A percentile compares a stretch with the other conserved stretches of the same genome.
Conservation (phyloP, 2,329 filamentous ascomycete genomes). For the Fusarium albosuccineum region DNA sequence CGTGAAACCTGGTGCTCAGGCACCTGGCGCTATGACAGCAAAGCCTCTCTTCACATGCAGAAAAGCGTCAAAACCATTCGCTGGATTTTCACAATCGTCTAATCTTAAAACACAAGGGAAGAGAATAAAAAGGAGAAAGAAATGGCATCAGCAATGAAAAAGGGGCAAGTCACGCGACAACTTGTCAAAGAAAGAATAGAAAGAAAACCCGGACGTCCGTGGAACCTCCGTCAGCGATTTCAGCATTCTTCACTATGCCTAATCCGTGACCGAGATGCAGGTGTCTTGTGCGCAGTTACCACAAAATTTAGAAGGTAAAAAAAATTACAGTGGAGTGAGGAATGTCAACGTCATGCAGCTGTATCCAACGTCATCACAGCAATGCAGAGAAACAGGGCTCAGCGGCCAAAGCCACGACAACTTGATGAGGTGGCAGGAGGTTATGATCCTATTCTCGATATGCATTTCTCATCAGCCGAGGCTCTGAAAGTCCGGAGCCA, state of each 20-base stretch:
- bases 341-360: slow-evolving; percentile 29
- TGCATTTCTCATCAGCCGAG: slow-evolving; percentile 13
- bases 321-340: slow-evolving; percentile 5
- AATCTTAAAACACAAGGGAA: neutral
- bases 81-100: neutral
- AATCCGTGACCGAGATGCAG: slow-evolving; percentile 41
- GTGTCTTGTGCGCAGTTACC: slow-evolving; percentile 46
- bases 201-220: slow-evolving; percentile 9
- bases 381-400: neutral
- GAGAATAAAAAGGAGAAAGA: slow-evolving; percentile 1
- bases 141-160: slow-evolving; percentile 13
- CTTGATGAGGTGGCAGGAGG: slow-evolving; percentile 1
- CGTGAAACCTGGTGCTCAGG: slow-evolving; percentile 11
- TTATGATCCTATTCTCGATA: slow-evolving; percentile 7
- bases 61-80: slow-evolving; percentile 22
- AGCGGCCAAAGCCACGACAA: neutral
- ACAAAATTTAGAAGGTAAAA: slow-evolving; percentile 11
- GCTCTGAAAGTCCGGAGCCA: neutral
- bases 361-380: slow-evolving; percentile 11
- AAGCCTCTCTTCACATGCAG: slow-evolving; percentile 37
- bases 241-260: slow-evolving; percentile 32
- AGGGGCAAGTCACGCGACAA: slow-evolving; percentile 44
- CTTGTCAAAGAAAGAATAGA: neutral
- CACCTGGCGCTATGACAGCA: slow-evolving; percentile 13
- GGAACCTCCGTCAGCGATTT: neutral